phyloP scores from a whole-genome alignment of 257 asterid genomes.

The Echium plantagineum region DNA sequence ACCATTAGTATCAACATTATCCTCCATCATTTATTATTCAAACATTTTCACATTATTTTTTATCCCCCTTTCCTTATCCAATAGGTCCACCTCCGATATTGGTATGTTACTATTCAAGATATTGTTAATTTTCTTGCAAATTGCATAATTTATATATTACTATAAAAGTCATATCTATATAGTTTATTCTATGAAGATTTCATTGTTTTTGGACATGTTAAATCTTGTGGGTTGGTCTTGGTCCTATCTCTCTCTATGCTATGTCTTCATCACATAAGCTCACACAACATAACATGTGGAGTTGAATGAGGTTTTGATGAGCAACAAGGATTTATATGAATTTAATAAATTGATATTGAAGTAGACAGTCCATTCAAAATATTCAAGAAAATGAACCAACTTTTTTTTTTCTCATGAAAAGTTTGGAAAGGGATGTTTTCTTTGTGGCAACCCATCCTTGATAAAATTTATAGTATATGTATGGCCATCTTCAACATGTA shows the following conservation, averaged over 20 bases:
- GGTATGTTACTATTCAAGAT: background rate
- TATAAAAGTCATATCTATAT: background rate
- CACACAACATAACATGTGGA: conserved; percentile 19
- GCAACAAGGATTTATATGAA: conserved; percentile 9
- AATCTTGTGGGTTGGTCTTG: background rate
- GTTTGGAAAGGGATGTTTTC: background rate
- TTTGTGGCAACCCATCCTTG: background rate
- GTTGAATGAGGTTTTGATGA: conserved; percentile 1
- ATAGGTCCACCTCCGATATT: background rate
- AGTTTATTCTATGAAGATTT: too few species aligned
- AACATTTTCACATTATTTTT: too few species aligned
- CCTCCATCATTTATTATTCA: background rate
- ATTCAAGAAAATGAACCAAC: background rate
- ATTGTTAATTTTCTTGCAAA: too few species aligned
- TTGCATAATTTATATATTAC: too few species aligned
- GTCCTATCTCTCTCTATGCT: background rate
- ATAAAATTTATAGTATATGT: background rate
- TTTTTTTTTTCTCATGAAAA: background rate
- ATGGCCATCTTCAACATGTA: background rate
- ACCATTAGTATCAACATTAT: background rate
- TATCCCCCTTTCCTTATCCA: background rate
- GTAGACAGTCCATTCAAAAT: conserved; percentile 14
- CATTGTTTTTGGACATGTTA: background rate
- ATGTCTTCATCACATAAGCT: background rate
- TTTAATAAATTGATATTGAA: conserved; percentile 10